Evolutionary conservation across 257 asterid species (phyloP).

Genomic region (Gentiana straminea): DNA sequence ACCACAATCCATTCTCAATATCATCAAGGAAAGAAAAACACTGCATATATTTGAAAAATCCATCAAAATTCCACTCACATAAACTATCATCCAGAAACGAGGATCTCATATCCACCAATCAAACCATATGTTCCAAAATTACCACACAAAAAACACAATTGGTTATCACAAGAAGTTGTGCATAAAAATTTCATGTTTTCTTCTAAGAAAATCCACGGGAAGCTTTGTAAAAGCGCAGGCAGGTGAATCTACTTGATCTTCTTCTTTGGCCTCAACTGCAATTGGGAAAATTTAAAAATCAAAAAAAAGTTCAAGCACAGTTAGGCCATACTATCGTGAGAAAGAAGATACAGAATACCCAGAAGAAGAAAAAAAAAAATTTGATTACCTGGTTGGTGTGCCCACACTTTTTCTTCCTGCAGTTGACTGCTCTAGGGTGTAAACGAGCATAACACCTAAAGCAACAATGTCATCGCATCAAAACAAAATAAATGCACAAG

Average conservation of each 20-base stretch:
- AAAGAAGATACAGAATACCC: too few species aligned
- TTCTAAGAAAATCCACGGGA: neutral
- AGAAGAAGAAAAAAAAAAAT: too few species aligned
- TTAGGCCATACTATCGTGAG: too few species aligned
- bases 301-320: neutral
- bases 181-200: too few species aligned
- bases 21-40: neutral
- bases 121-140: neutral
- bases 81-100: neutral
- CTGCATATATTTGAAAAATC: neutral
- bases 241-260: constrained; percentile 28
- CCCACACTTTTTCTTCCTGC: constrained; percentile 91
- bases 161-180: too few species aligned
- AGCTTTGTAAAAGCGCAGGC: neutral
- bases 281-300: neutral
- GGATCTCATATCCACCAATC: too few species aligned
- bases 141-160: too few species aligned
- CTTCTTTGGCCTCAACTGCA: constrained; percentile 42
- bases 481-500: too few species aligned
- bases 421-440: constrained; percentile 86
- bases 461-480: neutral
- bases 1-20: neutral
- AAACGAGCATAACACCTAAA: constrained; percentile 75
- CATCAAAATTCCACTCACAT: neutral
- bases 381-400: constrained; percentile 66